Base-by-base conservation (phyloP, 192 early-diverging fungal species). In the Diversispora epigaea region DNA sequence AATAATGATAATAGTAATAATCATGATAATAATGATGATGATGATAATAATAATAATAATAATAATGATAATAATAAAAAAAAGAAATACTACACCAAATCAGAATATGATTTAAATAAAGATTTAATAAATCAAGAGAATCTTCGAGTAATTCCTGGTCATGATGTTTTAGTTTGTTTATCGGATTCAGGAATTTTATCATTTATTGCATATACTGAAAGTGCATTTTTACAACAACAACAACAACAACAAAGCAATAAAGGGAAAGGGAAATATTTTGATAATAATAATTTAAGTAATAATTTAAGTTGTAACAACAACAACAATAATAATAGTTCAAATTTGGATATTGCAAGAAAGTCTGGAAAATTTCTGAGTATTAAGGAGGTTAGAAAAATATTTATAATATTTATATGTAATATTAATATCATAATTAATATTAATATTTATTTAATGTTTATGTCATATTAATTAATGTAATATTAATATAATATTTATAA, bases 161-260 rank as follows among this genome's bases (percentile, higher is more conserved):
- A 60, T 25, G 70, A 77, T 40, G 65, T 82, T 1, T 10, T 82
- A 11, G 74, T 79, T 3, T 78, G 56, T 17, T 76, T 79, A 15
- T 80, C 77, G 2, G 77, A 82, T 66, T 80, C 78, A 17, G 81
- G 81, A n/a, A n/a, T 78, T 0, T 32, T 82, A 71, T 76, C 76
- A 32, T 82, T 82, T 55, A 32, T 82, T 10, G 68, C 25, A 32
- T 69, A 69, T 54, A 50, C 68, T 4, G 68, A 69, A 25, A 25
- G 21, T 69, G 45, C 15, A 21, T 52, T 50, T 17, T 17, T 50
- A 3, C 8, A 17, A 49, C 9, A 17, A 44, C 43, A 45, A 17
- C 17, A 32, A 64, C 39, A n/a, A 3, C 39, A 7, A 9, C 15
- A n/a, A 7, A 4, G 49, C 1, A 3, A 22, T 39, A 40, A 69